These are phyloP conservation scores for Colletotrichum zoysiae DNA, from an alignment of 2,329 filamentous ascomycete genomes.

Conservation along the genomic window DNA sequence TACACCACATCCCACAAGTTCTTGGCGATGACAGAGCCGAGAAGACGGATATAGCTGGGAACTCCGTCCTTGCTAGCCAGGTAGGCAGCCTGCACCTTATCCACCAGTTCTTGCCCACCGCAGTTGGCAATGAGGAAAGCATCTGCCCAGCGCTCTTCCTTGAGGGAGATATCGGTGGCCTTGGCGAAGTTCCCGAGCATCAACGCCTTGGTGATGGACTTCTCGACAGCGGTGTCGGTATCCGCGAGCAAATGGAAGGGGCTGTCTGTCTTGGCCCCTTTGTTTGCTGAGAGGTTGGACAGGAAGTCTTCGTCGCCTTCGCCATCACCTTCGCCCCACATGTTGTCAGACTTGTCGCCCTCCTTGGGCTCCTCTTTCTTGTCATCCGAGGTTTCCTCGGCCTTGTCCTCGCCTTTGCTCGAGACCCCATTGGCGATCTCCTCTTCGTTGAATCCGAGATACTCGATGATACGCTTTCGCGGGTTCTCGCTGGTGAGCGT, in stretches of 20 bases:
- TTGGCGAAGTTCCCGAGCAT: slow-evolving; percentile 92
- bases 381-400: slow-evolving; percentile 50
- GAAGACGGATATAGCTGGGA: slow-evolving; percentile 91
- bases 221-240: slow-evolving; percentile 86
- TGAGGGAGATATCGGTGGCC: slow-evolving; percentile 88
- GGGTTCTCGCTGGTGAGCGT: slow-evolving; percentile 87
- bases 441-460: slow-evolving; percentile 86
- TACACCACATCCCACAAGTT: slow-evolving; percentile 98
- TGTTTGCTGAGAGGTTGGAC: slow-evolving; percentile 85
- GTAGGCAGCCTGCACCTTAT: slow-evolving; percentile 94
- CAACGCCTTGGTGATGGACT: slow-evolving; percentile 86
- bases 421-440: slow-evolving; percentile 64
- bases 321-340: slow-evolving; percentile 79
- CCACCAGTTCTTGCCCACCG: slow-evolving; percentile 90
- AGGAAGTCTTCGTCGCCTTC: slow-evolving; percentile 83
- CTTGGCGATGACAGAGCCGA: slow-evolving; percentile 93
- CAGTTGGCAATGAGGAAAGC: slow-evolving; percentile 99
- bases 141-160: slow-evolving; percentile 91
- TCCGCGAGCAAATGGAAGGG: slow-evolving; percentile 92
- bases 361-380: slow-evolving; percentile 49
- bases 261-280: slow-evolving; percentile 92
- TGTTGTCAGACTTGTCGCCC: slow-evolving; percentile 72
- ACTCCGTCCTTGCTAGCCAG: slow-evolving; percentile 84
- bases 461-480: slow-evolving; percentile 87
- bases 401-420: slow-evolving; percentile 46